Percentiles rank a stretch among this genome's conserved stretches.
Conservation (phyloP, 345 rosid species). For the Aegle marmelos region DNA sequence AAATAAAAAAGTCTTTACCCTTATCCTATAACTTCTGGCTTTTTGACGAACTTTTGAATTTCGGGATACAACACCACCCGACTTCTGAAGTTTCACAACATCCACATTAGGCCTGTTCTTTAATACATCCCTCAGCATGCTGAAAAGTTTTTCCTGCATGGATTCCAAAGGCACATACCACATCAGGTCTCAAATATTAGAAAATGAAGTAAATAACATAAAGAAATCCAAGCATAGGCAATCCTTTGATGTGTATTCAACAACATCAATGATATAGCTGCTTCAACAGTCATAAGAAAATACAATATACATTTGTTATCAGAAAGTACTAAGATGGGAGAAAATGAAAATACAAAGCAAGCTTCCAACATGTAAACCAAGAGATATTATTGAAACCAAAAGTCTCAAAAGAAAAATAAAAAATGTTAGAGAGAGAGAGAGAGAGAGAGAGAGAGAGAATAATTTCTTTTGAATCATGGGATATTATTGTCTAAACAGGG, state of each 20-base stretch:
- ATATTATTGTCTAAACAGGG: not conserved
- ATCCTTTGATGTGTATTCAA: not conserved
- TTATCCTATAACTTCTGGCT: constrained; percentile 59
- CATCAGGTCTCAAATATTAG: not conserved
- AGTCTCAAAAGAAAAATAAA: not conserved
- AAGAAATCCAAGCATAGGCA: not conserved
- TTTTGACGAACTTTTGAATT: constrained; percentile 60
- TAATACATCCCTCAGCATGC: constrained; percentile 85
- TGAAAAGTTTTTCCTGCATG: constrained; percentile 85
- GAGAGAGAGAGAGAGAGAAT: too few relatives aligned
- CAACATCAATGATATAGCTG: not conserved
- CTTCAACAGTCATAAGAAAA: not conserved
- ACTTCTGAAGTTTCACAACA: constrained; percentile 92
- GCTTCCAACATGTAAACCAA: not conserved
- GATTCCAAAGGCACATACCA: not conserved
- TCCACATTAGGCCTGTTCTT: constrained; percentile 72
- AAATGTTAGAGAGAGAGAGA: not conserved
- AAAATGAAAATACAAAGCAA: not conserved
- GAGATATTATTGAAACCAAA: too few relatives aligned
- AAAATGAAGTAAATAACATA: not conserved
- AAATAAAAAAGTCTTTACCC: constrained; percentile 41
- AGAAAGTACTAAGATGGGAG: not conserved
- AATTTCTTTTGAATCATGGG: not conserved
- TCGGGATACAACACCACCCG: constrained; percentile 93
- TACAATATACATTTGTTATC: not conserved